Conservation (phyloP, 1,284 basidiomycete species). For the Naganishia sp. region DNA sequence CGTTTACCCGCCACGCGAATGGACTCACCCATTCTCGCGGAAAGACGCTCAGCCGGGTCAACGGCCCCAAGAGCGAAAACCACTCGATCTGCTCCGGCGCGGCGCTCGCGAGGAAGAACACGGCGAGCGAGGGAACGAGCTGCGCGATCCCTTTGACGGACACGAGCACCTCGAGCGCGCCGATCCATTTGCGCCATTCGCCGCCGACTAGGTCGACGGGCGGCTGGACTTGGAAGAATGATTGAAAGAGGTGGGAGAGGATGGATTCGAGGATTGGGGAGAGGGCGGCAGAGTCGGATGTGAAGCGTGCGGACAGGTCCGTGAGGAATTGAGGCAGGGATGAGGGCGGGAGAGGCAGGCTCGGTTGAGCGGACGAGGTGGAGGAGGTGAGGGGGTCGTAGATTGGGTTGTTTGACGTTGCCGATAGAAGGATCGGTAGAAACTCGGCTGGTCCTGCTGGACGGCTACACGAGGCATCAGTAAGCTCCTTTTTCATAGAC, state of each 20-base stretch:
- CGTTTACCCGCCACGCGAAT: neutral
- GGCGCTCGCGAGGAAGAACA: slow-evolving; percentile 51
- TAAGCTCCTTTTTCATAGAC: neutral
- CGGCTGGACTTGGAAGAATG: slow-evolving; percentile 50
- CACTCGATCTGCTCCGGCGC: slow-evolving; percentile 55
- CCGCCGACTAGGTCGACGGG: slow-evolving; percentile 52
- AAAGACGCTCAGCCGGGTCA: slow-evolving; percentile 79
- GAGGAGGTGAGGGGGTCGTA: slow-evolving; percentile 24
- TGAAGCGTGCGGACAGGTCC: slow-evolving; percentile 56
- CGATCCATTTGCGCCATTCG: slow-evolving; percentile 80
- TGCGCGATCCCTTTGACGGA: slow-evolving; percentile 79
- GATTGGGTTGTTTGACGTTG: slow-evolving; percentile 46
- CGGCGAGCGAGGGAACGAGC: slow-evolving; percentile 57
- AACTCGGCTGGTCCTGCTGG: slow-evolving; percentile 74
- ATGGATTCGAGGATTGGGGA: slow-evolving; percentile 56
- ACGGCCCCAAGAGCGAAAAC: slow-evolving; percentile 75
- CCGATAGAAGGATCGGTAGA: slow-evolving; percentile 68
- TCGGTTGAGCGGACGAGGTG: slow-evolving; percentile 7
- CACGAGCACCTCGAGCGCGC: slow-evolving; percentile 76
- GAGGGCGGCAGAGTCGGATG: slow-evolving; percentile 49
- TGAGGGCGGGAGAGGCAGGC: slow-evolving; percentile 8
- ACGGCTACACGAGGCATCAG: slow-evolving; percentile 56
- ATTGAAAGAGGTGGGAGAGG: slow-evolving; percentile 52
- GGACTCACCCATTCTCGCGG: slow-evolving; percentile 77
- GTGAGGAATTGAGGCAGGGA: slow-evolving; percentile 48